phyloP scores from a whole-genome alignment of 2,329 filamentous ascomycete species.

The Escovopsis weberi region DNA sequence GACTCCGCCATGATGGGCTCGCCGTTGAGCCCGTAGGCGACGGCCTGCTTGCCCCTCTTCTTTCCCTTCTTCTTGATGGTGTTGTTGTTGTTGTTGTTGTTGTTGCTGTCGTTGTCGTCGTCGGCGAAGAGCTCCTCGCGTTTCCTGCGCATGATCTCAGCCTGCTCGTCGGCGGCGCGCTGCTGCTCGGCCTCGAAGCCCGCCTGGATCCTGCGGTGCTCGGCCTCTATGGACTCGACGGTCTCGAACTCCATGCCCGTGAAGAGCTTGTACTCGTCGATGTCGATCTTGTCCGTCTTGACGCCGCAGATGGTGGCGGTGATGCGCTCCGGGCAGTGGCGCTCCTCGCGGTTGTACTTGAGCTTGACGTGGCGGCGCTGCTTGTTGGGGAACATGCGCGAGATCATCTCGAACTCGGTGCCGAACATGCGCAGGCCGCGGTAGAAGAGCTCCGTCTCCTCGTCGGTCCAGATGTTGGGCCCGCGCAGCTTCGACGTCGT shows the following conservation, averaged over 20 bases:
- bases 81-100: background rate
- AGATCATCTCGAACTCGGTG: constrained; percentile 71
- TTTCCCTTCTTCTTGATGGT: constrained; percentile 17
- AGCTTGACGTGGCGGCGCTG: constrained; percentile 63
- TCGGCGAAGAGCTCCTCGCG: constrained; percentile 34
- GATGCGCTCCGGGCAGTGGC: constrained; percentile 47
- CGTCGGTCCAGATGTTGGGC: constrained; percentile 54
- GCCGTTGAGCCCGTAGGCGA: constrained; percentile 23
- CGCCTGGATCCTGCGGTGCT: constrained; percentile 33
- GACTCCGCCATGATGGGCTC: constrained; percentile 18
- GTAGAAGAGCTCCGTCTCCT: constrained; percentile 63
- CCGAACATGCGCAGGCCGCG: constrained; percentile 61
- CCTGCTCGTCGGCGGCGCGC: constrained; percentile 30
- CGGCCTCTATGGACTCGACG: constrained; percentile 40
- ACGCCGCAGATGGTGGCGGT: constrained; percentile 47
- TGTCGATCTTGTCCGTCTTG: constrained; percentile 41
- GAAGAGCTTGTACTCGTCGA: constrained; percentile 44
- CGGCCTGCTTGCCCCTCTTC: constrained; percentile 16
- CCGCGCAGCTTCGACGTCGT: constrained; percentile 46
- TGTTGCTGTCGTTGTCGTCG: constrained; percentile 14
- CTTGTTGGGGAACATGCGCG: constrained; percentile 57
- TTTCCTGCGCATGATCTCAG: constrained; percentile 32
- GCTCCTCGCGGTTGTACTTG: constrained; percentile 72
- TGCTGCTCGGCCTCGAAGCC: constrained; percentile 30
- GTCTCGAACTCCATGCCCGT: constrained; percentile 39